Percentiles rank a stretch among this genome's conserved stretches.
Conservation (phyloP, 2,329 filamentous ascomycete species). For the Aphanocladium album region DNA sequence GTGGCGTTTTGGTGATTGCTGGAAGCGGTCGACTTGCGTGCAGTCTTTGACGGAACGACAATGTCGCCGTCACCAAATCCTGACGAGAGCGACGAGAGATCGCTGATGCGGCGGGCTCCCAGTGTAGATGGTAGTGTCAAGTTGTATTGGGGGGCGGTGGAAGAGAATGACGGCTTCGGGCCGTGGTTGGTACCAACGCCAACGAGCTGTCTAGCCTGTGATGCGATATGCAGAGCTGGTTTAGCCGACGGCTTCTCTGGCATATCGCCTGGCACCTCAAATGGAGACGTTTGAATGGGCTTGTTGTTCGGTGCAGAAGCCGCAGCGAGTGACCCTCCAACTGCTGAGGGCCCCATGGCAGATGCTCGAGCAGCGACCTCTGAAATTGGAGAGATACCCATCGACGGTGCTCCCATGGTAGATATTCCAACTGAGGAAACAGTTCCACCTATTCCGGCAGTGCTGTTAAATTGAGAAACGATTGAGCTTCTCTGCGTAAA, state of each 20-base stretch:
- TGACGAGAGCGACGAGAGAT: conserved; percentile 57
- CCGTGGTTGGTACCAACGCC: neutral
- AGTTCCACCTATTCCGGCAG: neutral
- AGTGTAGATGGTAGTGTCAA: conserved; percentile 32
- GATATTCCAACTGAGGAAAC: neutral
- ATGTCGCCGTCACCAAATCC: conserved; percentile 61
- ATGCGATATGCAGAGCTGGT: neutral
- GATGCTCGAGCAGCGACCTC: neutral
- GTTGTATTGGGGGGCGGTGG: conserved; percentile 6
- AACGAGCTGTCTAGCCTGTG: neutral
- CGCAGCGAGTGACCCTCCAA: neutral
- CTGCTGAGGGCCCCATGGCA: neutral
- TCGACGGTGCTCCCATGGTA: neutral
- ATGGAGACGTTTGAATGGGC: neutral
- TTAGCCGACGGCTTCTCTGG: neutral
- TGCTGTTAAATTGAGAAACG: neutral
- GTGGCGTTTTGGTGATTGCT: neutral
- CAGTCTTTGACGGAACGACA: conserved; percentile 35
- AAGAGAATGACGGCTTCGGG: conserved; percentile 9
- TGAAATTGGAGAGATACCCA: neutral
- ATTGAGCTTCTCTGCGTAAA: neutral
- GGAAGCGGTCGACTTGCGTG: conserved; percentile 11
- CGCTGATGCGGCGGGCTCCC: conserved; percentile 39
- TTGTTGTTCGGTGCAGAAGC: neutral
- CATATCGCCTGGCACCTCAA: neutral